These are phyloP conservation scores for Candida quercuum DNA, from an alignment of 805 yeast species.

Conservation along the genomic window DNA sequence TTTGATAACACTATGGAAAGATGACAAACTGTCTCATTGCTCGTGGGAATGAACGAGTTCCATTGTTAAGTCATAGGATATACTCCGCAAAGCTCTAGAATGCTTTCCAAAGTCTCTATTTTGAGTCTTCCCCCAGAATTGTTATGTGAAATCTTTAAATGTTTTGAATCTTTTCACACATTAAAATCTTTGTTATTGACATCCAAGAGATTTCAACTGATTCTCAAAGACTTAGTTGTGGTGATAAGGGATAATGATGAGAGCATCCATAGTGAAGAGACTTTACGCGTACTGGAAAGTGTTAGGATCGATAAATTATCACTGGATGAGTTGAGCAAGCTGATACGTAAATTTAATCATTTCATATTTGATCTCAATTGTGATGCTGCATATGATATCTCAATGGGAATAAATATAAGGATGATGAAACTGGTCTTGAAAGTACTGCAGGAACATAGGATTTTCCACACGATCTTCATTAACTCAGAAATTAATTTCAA, in stretches of 20 bases:
- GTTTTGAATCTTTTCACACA: conserved; percentile 8
- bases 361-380: conserved; percentile 13
- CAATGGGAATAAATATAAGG: conserved; percentile 1
- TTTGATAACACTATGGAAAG: not conserved
- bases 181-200: conserved; percentile 9
- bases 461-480: conserved; percentile 12
- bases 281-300: not conserved
- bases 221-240: conserved; percentile 7
- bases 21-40: no score
- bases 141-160: conserved; percentile 5
- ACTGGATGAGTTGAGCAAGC: conserved; percentile 1
- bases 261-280: not conserved
- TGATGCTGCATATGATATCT: conserved; percentile 1
- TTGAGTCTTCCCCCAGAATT: conserved; percentile 15
- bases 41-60: no score
- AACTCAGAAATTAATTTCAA: conserved; percentile 2
- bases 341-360: conserved; percentile 7
- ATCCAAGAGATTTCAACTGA: conserved; percentile 1
- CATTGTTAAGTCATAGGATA: no score
- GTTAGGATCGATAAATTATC: conserved; percentile 8
- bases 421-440: conserved; percentile 13
- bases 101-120: no score
- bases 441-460: conserved; percentile 7
- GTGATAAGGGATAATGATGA: conserved; percentile 9
- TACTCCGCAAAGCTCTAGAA: no score